Percentiles rank a stretch among this genome's conserved stretches.
phyloP scores from a whole-genome alignment of 129 eudicot genomes.

The Centrapalus pauciflorus region DNA sequence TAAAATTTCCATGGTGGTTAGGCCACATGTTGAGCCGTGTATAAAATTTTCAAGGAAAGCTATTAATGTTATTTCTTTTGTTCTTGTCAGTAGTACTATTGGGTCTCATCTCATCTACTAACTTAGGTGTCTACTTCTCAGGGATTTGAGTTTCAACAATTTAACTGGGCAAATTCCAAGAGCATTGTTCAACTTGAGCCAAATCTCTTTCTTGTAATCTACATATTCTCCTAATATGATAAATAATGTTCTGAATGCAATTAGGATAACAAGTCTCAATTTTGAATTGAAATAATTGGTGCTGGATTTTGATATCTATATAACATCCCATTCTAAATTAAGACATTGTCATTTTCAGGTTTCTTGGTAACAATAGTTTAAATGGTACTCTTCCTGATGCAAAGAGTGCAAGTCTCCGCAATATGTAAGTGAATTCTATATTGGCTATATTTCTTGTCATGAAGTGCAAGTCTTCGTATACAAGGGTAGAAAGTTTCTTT shows the following conservation, averaged over 20 bases:
- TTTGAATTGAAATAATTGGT: background rate
- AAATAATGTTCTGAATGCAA: background rate
- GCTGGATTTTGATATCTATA: background rate
- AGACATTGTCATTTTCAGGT: conserved; percentile 36
- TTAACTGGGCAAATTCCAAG: conserved; percentile 61
- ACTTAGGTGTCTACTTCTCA: conserved; percentile 23
- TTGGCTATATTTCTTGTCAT: too few relatives aligned
- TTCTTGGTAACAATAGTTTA: conserved; percentile 76
- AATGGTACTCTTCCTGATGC: conserved; percentile 49
- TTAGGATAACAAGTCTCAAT: background rate
- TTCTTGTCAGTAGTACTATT: too few relatives aligned
- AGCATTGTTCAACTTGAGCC: conserved; percentile 49
- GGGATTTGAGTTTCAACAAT: conserved; percentile 90
- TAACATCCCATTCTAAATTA: background rate
- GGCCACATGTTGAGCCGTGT: too few relatives aligned
- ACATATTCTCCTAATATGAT: conserved; percentile 4
- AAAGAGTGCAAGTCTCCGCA: conserved; percentile 38
- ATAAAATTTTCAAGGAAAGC: too few relatives aligned
- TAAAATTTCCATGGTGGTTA: too few relatives aligned
- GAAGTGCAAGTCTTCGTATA: too few relatives aligned
- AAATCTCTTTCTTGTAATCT: conserved; percentile 52
- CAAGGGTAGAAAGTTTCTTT: too few relatives aligned
- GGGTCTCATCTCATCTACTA: background rate
- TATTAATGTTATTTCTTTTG: too few relatives aligned
- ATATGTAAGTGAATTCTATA: conserved; percentile 63